Base-by-base conservation (phyloP, 371 early-diverging fungal species). In the Haplosporangium sp. region DNA sequence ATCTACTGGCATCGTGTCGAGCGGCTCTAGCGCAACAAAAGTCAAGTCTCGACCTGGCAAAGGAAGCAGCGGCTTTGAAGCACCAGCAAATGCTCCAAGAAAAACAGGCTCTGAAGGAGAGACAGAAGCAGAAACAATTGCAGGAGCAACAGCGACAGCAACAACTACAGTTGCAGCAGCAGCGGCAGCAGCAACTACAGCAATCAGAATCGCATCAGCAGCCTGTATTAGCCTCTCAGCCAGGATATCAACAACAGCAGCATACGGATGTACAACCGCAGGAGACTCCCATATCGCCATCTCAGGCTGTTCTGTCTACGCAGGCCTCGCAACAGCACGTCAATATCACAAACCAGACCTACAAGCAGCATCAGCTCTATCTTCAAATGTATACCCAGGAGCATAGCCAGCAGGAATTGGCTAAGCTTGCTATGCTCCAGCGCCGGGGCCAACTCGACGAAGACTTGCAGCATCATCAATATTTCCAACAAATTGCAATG, bases 381-480 rank as follows among this genome's bases (percentile, higher is more conserved):
- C 57, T 75, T 29, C 70, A 76, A 55, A 67, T 76, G 67, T 70
- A 66, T 62, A 67, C 62, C 54, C 77, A 76, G 38, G 77, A 76
- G 64, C 77, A 48, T 11, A 60, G 45, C 29, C 76, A 75, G 45
- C 76, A 66, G 23, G 71, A 76, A 55, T 55, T 76, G 43, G 64
- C 63, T 1, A 57, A 42, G 20, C 55, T 66, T 37, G 53, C 48
- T 18, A 58, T 57, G 12, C 62, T 69, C 12, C 70, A 59, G 37
- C 67, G 77, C n/a, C 77, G 71, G 41, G 65, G 71, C 1, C 63
- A 67, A 21, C 52, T 76, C 7, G 67, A 76, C 23, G 2, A 63
- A 38, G 67, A 63, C 7, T 53, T 54, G 16, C 76, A 75, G 29
- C 69, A 62, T 20, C 70, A 75, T 23, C 70, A 69, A 29, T 62